phyloP scores from a whole-genome alignment of 768 basidiomycete genomes.

The Hygrocybe punicea region DNA sequence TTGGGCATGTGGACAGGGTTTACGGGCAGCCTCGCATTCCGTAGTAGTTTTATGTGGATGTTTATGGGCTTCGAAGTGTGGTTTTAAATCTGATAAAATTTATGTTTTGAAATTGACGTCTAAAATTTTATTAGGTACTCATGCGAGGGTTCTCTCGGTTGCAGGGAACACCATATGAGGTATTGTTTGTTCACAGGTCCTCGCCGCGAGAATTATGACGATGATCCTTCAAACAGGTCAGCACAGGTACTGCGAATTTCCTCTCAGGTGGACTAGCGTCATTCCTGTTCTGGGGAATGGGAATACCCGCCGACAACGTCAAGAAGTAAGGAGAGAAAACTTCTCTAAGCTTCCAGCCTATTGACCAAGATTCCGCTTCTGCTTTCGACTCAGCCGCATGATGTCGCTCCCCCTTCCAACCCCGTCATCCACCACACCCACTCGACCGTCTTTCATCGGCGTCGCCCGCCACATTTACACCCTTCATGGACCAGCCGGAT shows the following conservation, averaged over 20 bases:
- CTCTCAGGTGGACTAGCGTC: slow-evolving; percentile 61
- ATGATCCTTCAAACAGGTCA: slow-evolving; percentile 48
- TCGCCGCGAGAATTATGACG: no score
- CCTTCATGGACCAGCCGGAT: slow-evolving; percentile 52
- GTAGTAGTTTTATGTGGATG: slow-evolving; percentile 78
- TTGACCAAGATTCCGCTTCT: no score
- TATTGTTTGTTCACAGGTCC: slow-evolving; percentile 23
- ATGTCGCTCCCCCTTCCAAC: slow-evolving; percentile 52
- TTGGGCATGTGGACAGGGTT: slow-evolving; percentile 74
- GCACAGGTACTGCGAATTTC: slow-evolving; percentile 59
- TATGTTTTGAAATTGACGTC: slow-evolving; percentile 17
- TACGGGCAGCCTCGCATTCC: slow-evolving; percentile 65
- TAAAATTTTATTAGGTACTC: slow-evolving; percentile 39
- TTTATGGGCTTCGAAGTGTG: slow-evolving; percentile 66
- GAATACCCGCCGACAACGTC: slow-evolving; percentile 74
- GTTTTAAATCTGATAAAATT: slow-evolving; percentile 5
- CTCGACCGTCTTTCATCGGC: slow-evolving; percentile 45
- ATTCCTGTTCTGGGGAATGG: slow-evolving; percentile 65
- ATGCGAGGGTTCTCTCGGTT: slow-evolving; percentile 58
- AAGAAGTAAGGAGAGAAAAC: slow-evolving; percentile 59
- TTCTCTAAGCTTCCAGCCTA: background rate
- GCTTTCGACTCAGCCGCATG: slow-evolving; percentile 48
- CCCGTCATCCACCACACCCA: slow-evolving; percentile 27
- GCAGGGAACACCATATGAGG: slow-evolving; percentile 59
- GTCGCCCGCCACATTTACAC: slow-evolving; percentile 53